Percentiles rank a stretch among this genome's conserved stretches.
Evolutionary conservation across 1,139 yeast genomes (phyloP).

Genomic region (Candida sp.): DNA sequence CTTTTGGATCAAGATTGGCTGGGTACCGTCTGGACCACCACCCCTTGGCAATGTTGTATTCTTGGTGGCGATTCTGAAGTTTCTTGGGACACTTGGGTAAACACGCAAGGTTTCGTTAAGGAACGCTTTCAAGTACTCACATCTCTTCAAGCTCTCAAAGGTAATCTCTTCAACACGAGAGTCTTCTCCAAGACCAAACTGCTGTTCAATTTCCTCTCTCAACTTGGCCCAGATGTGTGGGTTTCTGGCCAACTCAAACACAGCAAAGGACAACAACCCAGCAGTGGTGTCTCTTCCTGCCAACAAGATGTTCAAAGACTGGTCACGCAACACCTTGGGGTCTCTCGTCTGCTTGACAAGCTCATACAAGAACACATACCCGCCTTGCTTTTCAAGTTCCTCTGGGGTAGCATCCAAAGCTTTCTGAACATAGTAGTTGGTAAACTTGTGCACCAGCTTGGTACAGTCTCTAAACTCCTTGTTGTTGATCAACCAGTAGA

Average conservation of each 20-base stretch:
- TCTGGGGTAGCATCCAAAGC: slow-evolving; percentile 30
- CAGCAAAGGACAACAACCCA: slow-evolving; percentile 45
- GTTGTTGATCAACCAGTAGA: slow-evolving; percentile 28
- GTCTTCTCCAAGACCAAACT: slow-evolving; percentile 24
- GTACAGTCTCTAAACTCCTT: slow-evolving; percentile 22
- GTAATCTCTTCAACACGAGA: slow-evolving; percentile 13
- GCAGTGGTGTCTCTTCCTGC: slow-evolving; percentile 57
- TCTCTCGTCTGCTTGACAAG: slow-evolving; percentile 49
- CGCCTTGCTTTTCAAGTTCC: slow-evolving; percentile 28
- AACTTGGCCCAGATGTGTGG: slow-evolving; percentile 39
- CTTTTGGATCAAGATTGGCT: slow-evolving; percentile 48
- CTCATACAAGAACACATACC: slow-evolving; percentile 48
- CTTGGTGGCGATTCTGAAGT: slow-evolving; percentile 44
- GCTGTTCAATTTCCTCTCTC: slow-evolving; percentile 31
- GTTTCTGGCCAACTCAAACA: slow-evolving; percentile 45
- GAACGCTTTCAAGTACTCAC: slow-evolving; percentile 50
- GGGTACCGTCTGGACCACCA: slow-evolving; percentile 48
- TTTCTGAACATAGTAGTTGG: slow-evolving; percentile 28
- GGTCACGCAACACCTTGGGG: slow-evolving; percentile 46
- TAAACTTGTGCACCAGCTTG: slow-evolving; percentile 31
- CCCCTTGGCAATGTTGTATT: slow-evolving; percentile 56
- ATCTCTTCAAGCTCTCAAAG: slow-evolving; percentile 48
- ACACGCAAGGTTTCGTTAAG: slow-evolving; percentile 53
- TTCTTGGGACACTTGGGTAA: slow-evolving; percentile 57
- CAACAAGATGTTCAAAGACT: slow-evolving; percentile 45